Evolutionary conservation across 371 early-diverging fungal species (phyloP).

Genomic region (Zopfochytrium polystomum): DNA sequence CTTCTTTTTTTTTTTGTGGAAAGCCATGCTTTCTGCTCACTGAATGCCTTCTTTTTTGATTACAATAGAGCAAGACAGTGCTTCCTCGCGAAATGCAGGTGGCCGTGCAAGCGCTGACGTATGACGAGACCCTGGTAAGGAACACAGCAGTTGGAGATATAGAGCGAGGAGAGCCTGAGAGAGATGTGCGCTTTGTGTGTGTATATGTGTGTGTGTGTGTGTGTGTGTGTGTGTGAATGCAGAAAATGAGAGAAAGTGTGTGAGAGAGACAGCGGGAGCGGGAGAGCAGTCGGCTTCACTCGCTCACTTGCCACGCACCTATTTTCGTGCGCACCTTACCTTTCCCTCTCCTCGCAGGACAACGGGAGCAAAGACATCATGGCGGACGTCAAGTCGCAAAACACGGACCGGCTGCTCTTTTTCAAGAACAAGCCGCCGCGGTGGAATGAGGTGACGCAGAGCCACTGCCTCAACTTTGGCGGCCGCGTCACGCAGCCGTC

Average conservation of each 20-base stretch:
- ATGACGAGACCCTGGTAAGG: conserved; percentile 38
- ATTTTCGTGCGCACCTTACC: neutral
- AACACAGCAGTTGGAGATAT: neutral
- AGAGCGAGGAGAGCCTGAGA: neutral
- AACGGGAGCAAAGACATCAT: conserved; percentile 45
- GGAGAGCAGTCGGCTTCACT: neutral
- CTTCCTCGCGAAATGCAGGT: conserved; percentile 52
- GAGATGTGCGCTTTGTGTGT: neutral
- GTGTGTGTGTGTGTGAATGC: too few relatives aligned
- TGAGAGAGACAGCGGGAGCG: too few relatives aligned
- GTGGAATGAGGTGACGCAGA: conserved; percentile 63
- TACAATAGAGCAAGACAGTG: conserved; percentile 44
- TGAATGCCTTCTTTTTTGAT: conserved; percentile 1
- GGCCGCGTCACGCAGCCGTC: conserved; percentile 66
- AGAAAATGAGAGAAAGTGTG: too few relatives aligned
- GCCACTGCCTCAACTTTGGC: conserved; percentile 68
- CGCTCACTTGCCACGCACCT: too few relatives aligned
- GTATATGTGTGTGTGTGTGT: too few relatives aligned
- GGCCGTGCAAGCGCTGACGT: conserved; percentile 41
- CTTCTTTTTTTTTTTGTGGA: conserved; percentile 5
- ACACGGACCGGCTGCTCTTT: conserved; percentile 43
- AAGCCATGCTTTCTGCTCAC: neutral
- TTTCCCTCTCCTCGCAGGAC: conserved; percentile 9
- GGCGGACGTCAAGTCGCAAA: conserved; percentile 41
- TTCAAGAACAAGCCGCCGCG: conserved; percentile 57